Base-by-base conservation (phyloP, 768 basidiomycete species). In the Mycena pura region DNA sequence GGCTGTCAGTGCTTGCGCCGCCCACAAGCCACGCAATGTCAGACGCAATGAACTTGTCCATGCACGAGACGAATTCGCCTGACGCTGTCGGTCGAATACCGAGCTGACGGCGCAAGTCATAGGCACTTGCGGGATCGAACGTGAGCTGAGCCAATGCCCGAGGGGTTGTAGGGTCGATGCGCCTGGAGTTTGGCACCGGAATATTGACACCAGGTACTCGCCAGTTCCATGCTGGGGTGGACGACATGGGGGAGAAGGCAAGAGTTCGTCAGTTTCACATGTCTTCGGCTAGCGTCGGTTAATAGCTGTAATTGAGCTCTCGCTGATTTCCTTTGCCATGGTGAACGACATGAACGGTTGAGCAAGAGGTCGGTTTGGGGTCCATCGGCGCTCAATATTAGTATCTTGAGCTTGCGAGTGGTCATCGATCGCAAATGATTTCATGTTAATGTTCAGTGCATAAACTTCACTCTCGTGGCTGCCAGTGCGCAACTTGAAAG, bases 1-100 rank as follows among this genome's bases (percentile, higher is more conserved):
- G 14, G 9, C 59, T 52, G 34, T 61, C 52, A 0, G 21, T 34
- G 44, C 52, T 51, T 3, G 45, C 38, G 1, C 52, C 59, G 22
- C 43, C 21, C 2, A 52, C 59, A n/a, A 61, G 38, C 15, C 14
- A 61, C 1, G 41, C 41, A 5, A 54, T 19, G 13, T 61, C 49
- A 13, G n/a, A n/a, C 14, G 59, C 51, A 6, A 39, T 11, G 15
- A 61, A 61, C 11, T 32, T 25, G 10, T 24, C 3, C 32, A 29
- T 25, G 29, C 17, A 13, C 6, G n/a, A 39, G 13, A 21, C 22
- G 24, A 46, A 55, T 3, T n/a, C 15, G 17, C 45, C 59, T 1
- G 32, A n/a, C 25, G 45, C 32, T n/a, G 17, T 38, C 44, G 17
- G 34, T 27, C 3, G 13, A 17, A 27, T 31, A 27, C 51, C 52